Evolutionary conservation across 305 asterid genomes (phyloP), one percentile per base, ranked within the genome.

Genomic region (Salvia sclarea): DNA sequence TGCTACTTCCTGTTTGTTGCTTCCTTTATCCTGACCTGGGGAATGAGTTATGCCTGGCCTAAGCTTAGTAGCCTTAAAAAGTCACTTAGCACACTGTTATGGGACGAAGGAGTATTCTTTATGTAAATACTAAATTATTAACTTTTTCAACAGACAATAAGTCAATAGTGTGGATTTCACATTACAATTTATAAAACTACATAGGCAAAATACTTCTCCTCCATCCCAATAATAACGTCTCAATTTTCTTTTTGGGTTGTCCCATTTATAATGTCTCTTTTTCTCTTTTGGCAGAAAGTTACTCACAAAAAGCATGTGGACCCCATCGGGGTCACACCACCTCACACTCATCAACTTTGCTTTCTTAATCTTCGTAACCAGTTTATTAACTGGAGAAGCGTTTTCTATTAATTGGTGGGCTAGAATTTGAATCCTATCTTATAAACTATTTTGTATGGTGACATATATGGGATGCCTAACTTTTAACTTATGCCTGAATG

Each of bases 321-420:
- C n/a, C n/a, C n/a, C n/a, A n/a, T n/a, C n/a, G n/a, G n/a, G n/a
- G n/a, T n/a, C n/a, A n/a, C n/a, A n/a, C n/a, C n/a, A n/a, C n/a
- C n/a, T n/a, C n/a, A n/a, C n/a, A n/a, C n/a, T n/a, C n/a, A n/a
- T n/a, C n/a, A n/a, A n/a, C n/a, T n/a, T n/a, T n/a, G n/a, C n/a
- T n/a, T n/a, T n/a, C n/a, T n/a, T n/a, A n/a, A n/a, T n/a, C n/a
- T n/a, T n/a, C n/a, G n/a, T n/a, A n/a, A n/a, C n/a, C n/a, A n/a
- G n/a, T n/a, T n/a, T n/a, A n/a, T n/a, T n/a, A 67, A 50, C 11
- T 59, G 31, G 4, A 53, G 48, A 56, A 43, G 21, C 55, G 25
- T 17, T 49, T 44, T 22, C 4, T 3, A 18, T 44, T 17, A 38
- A 28, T 50, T 24, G 68, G 14, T 21, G 12, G 44, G 66, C 60